Conservation (phyloP, 2,329 filamentous ascomycete genomes). For the Pseudogymnoascus sp. region DNA sequence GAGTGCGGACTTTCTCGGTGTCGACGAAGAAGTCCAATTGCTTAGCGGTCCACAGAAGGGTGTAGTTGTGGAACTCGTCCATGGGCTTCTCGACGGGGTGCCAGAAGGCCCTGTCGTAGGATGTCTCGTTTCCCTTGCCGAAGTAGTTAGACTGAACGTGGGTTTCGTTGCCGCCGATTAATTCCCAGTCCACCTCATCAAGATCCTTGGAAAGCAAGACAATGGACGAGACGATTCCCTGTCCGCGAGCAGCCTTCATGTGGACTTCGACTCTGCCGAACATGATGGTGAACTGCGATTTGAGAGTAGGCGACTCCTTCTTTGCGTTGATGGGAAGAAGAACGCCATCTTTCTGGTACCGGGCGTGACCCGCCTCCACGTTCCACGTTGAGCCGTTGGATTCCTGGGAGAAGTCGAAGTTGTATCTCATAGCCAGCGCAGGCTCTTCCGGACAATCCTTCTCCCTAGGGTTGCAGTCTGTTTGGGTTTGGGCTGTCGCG, state of each 20-base stretch:
- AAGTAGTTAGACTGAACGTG: conserved; percentile 69
- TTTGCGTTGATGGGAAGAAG: conserved; percentile 63
- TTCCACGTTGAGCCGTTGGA: conserved; percentile 55
- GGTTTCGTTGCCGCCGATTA: conserved; percentile 59
- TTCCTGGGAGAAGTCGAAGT: conserved; percentile 61
- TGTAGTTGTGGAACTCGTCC: conserved; percentile 60
- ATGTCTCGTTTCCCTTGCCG: conserved; percentile 64
- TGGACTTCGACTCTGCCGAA: conserved; percentile 72
- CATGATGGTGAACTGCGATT: conserved; percentile 78
- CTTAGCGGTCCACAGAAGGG: conserved; percentile 64
- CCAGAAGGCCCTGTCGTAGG: conserved; percentile 63
- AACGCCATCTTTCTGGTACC: conserved; percentile 58
- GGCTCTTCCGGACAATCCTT: conserved; percentile 61
- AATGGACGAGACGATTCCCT: conserved; percentile 72
- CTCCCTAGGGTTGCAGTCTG: conserved; percentile 70
- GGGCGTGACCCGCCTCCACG: conserved; percentile 57
- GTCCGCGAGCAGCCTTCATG: conserved; percentile 68
- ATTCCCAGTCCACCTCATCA: conserved; percentile 86
- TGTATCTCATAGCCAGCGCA: conserved; percentile 59
- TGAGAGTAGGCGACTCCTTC: conserved; percentile 71
- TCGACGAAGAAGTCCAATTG: conserved; percentile 65
- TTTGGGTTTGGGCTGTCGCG: conserved; percentile 64
- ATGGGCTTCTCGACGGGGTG: conserved; percentile 51
- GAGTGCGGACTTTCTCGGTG: conserved; percentile 54
- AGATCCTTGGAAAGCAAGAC: conserved; percentile 78